Percentiles rank a stretch among this genome's conserved stretches.
Conservation (phyloP, 129 eudicot genomes). For the Flaveria sonorensis region DNA sequence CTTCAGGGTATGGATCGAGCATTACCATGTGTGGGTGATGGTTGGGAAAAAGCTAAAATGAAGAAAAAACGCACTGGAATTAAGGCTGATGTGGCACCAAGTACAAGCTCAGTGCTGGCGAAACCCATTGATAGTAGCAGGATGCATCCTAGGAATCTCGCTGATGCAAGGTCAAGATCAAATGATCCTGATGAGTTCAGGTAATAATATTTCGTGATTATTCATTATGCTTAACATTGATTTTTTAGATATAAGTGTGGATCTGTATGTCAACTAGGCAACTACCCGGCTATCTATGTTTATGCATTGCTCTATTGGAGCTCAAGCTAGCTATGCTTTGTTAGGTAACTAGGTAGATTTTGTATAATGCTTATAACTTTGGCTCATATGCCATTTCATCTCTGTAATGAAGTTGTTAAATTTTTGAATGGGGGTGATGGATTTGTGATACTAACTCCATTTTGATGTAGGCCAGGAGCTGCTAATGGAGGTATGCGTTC, state of each 20-base stretch:
- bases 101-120: constrained; percentile 49
- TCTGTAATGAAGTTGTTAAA: background rate
- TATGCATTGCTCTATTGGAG: background rate
- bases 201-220: constrained; percentile 34
- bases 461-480: constrained; percentile 57
- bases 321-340: background rate
- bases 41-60: constrained; percentile 94
- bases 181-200: constrained; percentile 63
- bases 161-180: constrained; percentile 53
- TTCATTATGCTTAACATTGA: background rate
- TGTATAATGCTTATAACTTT: background rate
- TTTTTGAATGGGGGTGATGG: background rate
- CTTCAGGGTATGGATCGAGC: constrained; percentile 54
- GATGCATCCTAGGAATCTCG: constrained; percentile 50
- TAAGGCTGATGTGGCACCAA: constrained; percentile 60
- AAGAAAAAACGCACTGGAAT: constrained; percentile 79
- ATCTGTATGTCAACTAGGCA: background rate
- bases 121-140: constrained; percentile 67
- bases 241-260: background rate
- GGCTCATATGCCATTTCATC: background rate
- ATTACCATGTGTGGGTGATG: constrained; percentile 52
- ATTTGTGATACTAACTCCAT: background rate
- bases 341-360: background rate
- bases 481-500: constrained; percentile 70
- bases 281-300: background rate